Base-by-base conservation (phyloP, 768 basidiomycete genomes). In the Tubosaeta sp. region DNA sequence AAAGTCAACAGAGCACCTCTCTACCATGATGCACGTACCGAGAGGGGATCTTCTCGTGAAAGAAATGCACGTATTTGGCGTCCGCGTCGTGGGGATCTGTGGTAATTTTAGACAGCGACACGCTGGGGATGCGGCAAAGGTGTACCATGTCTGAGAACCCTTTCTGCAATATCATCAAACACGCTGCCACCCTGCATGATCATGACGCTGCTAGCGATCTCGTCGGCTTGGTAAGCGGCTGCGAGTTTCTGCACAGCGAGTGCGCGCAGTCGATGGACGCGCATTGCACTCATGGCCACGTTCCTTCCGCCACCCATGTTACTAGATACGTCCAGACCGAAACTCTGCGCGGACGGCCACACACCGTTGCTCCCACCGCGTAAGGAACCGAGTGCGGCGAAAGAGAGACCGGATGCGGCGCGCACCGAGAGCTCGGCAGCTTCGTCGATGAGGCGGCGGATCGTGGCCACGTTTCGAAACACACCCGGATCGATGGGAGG, bases 181-280 rank as follows among this genome's bases (percentile, higher is more conserved):
- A 93, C 87, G 55, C 85, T 91, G 5, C 92, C 90, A 32, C 90
- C 90, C 64, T 94, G 92, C 92, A 94, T 94, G 29, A 94, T 83
- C 85, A 94, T 90, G 24, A 94, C 92, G 61, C 88, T 91, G 1
- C 89, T 88, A 1, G 92, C 92, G 60, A 94, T 90, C 66, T 94
- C 92, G 63, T 94, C 92, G 11, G 82, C 77, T 64, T 84, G 83
- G 62, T 94, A 94, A 5, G 92, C 92, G 21, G 84, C 80, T 1
- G 91, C 89, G 35, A 94, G 73, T 65, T 90, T 91, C 68, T 91
- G 87, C 18, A 94, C 89, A 0, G 92, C 91, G 25, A 93, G 76
- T 0, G 81, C 85, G 30, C 92, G 73, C 39, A 94, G 69, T 45
- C 90, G 76, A 63, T 94, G 90, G 36, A 92, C 77, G 30, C 92